phyloP scores from a whole-genome alignment of 352 stramenopile genomes.

The Globisporangium apiculatum region DNA sequence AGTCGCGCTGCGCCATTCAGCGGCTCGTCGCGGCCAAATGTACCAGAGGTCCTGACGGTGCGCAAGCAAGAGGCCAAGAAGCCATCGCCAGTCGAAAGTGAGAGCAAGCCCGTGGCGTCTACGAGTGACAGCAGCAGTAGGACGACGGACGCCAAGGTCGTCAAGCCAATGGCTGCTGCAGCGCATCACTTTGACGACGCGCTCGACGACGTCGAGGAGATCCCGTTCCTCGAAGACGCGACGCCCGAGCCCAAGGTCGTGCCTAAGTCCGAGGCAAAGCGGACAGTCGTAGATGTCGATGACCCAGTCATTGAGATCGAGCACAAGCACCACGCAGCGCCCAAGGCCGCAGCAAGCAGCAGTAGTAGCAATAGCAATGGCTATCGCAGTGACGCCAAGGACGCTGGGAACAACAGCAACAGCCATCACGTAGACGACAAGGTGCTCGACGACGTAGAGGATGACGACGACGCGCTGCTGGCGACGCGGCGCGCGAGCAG shows the following conservation, averaged over 20 bases:
- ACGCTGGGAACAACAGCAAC: conserved; percentile 17
- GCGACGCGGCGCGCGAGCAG: conserved; percentile 17
- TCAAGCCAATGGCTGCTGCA: conserved; percentile 10
- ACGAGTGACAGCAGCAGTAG: not conserved
- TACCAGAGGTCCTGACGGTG: conserved; percentile 55
- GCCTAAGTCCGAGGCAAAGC: conserved; percentile 14
- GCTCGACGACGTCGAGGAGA: conserved; percentile 79
- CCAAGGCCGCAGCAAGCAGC: conserved; percentile 11
- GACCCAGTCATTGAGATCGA: conserved; percentile 57
- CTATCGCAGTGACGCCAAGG: conserved; percentile 12
- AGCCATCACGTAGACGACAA: conserved; percentile 16
- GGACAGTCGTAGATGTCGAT: conserved; percentile 23
- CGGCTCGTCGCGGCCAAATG: conserved; percentile 34
- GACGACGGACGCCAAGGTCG: conserved; percentile 5
- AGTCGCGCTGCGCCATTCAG: conserved; percentile 53
- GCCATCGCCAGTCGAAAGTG: conserved; percentile 14
- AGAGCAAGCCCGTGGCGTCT: conserved; percentile 2
- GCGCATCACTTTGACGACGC: conserved; percentile 37
- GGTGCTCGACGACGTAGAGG: conserved; percentile 6
- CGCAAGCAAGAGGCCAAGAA: conserved; percentile 51
- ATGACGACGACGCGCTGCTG: conserved; percentile 16
- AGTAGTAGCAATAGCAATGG: not conserved
- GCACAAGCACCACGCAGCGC: conserved; percentile 27
- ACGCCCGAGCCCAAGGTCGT: conserved; percentile 33
- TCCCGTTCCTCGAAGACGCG: conserved; percentile 61